These are phyloP conservation scores for Cardamine chenopodiifolia DNA, from an alignment of 345 rosid species.

Conservation along the genomic window DNA sequence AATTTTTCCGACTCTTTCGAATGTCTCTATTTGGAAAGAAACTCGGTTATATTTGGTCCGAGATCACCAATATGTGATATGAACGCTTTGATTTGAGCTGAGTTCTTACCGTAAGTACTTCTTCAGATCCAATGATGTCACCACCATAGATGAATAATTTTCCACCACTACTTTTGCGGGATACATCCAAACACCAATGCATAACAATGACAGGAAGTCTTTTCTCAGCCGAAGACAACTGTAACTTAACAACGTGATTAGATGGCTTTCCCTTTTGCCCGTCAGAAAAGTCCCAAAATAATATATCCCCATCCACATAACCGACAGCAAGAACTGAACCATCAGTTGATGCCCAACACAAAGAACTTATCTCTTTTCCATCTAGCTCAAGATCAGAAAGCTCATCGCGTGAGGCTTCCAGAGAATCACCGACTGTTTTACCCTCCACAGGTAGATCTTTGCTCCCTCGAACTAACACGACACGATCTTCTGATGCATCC, in stretches of 20 bases:
- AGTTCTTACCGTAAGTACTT: constrained; percentile 71
- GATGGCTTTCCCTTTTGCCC: constrained; percentile 49
- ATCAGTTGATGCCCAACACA: constrained; percentile 84
- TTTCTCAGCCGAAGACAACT: constrained; percentile 66
- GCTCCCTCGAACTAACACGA: constrained; percentile 60
- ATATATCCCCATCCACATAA: constrained; percentile 84
- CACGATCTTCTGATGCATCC: constrained; percentile 75
- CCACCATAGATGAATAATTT: constrained; percentile 85
- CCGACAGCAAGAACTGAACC: constrained; percentile 91
- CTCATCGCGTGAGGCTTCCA: constrained; percentile 42
- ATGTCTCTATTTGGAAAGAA: constrained; percentile 22
- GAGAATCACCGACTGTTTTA: constrained; percentile 44
- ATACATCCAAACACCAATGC: constrained; percentile 61
- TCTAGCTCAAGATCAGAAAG: constrained; percentile 47
- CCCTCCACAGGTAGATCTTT: constrained; percentile 67
- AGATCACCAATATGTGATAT: constrained; percentile 26
- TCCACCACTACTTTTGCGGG: constrained; percentile 54
- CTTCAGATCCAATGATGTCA: constrained; percentile 80
- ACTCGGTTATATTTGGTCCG: neutral
- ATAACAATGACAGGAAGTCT: constrained; percentile 81
- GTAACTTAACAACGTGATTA: constrained; percentile 65
- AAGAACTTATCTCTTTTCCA: constrained; percentile 83
- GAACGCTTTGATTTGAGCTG: constrained; percentile 21
- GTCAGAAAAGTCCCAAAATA: constrained; percentile 70
- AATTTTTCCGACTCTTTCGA: neutral